phyloP scores from a whole-genome alignment of 1,139 yeast species.

The Yamadazyma pseudoaaseri region DNA sequence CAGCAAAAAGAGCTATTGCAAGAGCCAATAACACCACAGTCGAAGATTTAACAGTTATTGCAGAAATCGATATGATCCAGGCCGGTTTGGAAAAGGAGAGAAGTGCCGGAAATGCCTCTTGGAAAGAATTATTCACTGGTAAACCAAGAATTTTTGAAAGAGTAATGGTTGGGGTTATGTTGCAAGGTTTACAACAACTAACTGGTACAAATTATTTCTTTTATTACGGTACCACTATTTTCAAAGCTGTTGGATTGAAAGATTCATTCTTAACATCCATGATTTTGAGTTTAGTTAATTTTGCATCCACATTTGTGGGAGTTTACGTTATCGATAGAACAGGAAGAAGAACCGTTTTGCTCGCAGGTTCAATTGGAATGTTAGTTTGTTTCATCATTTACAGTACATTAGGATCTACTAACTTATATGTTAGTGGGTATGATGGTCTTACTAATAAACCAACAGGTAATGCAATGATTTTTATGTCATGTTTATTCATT shows the following conservation, averaged over 20 bases:
- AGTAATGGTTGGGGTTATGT: background rate
- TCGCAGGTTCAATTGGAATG: constrained; percentile 42
- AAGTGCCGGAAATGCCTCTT: constrained; percentile 64
- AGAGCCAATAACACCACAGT: constrained; percentile 58
- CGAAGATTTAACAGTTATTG: constrained; percentile 55
- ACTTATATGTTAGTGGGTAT: constrained; percentile 53
- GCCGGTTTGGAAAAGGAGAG: constrained; percentile 65
- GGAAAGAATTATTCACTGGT: constrained; percentile 57
- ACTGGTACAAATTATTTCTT: constrained; percentile 1
- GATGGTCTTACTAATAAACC: constrained; percentile 32
- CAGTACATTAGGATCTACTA: constrained; percentile 56
- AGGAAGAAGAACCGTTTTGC: constrained; percentile 67
- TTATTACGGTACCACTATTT: constrained; percentile 2
- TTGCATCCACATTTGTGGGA: constrained; percentile 68
- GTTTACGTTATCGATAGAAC: constrained; percentile 62
- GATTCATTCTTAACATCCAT: constrained; percentile 2
- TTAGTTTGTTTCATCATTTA: constrained; percentile 38
- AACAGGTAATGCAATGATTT: constrained; percentile 73
- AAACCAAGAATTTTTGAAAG: constrained; percentile 18
- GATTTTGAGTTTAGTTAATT: constrained; percentile 68
- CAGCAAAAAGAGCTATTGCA: constrained; percentile 55
- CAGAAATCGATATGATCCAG: constrained; percentile 58
- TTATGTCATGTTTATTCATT: constrained; percentile 73
- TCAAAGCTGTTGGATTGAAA: constrained; percentile 2
- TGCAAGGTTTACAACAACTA: constrained; percentile 2